phyloP scores from a whole-genome alignment of 2,329 filamentous ascomycete species.

The Epichloe glyceriae region DNA sequence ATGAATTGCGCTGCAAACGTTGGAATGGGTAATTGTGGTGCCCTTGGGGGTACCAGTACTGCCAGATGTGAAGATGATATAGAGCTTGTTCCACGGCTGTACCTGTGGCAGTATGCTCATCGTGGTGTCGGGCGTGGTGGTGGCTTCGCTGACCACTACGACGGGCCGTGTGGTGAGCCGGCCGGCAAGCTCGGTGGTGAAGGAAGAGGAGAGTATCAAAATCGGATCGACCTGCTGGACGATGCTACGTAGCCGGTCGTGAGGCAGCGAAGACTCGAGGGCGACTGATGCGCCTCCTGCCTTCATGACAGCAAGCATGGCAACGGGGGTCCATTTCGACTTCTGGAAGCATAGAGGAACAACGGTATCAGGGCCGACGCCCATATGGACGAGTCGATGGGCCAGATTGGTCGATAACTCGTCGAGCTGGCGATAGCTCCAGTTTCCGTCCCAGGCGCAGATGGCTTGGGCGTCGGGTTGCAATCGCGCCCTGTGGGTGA shows the following conservation, averaged over 20 bases:
- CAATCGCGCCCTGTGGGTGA: conserved; percentile 5
- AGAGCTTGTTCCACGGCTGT: conserved; percentile 8
- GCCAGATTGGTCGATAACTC: conserved; percentile 5
- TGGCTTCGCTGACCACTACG: neutral
- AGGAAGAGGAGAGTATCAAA: conserved; percentile 10
- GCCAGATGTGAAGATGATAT: conserved; percentile 12
- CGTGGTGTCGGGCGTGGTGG: conserved; percentile 6
- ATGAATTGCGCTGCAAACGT: conserved; percentile 10
- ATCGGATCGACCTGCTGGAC: conserved; percentile 7
- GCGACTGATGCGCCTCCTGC: conserved; percentile 3
- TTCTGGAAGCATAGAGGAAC: conserved; percentile 5
- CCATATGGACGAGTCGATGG: conserved; percentile 1
- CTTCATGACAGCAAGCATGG: conserved; percentile 4
- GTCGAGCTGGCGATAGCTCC: conserved; percentile 12
- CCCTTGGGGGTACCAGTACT: conserved; percentile 15
- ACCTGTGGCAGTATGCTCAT: conserved; percentile 2
- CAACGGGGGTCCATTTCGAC: conserved; percentile 5
- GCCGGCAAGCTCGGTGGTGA: conserved; percentile 1
- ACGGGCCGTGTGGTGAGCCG: conserved; percentile 8
- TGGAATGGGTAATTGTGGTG: conserved; percentile 11
- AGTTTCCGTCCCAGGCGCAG: conserved; percentile 14
- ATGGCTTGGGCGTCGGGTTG: conserved; percentile 10
- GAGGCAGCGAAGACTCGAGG: conserved; percentile 9
- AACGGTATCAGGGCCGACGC: conserved; percentile 2
- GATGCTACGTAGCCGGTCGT: conserved; percentile 8